Base-by-base conservation (phyloP, 805 yeast species). In the Wickerhamiella australiensis region DNA sequence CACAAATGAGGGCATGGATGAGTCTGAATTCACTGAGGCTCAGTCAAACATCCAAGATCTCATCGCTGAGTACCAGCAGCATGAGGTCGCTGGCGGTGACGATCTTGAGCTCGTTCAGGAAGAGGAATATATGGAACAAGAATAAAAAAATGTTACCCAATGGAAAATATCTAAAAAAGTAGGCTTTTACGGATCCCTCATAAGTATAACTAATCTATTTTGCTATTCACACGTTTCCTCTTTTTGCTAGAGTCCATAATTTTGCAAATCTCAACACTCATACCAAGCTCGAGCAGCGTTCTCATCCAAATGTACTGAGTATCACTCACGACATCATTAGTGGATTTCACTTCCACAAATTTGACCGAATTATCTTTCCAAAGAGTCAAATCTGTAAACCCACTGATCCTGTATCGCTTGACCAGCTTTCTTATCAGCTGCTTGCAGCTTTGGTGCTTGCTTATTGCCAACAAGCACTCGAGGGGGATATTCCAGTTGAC, bases 1-100 rank as follows among this genome's bases (percentile, higher is more conserved):
- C 71, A 83, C 94, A 13, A 77, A 82, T 58, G 96, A 87, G 69
- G 96, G 96, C 71, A 88, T 87, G 96, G 96, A 87, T 61, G 94
- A 83, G 70, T 76, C 81, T 75, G 96, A 87, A 71, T 87, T 87
- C 69, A 78, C 87, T 52, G 96, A 87, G 71, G 96, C 96, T 49
- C 94, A 85, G 70, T 80, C 94, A 51, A 85, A 87, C 67, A 81
- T 87, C 86, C 78, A 79, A 59, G 96, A 88, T 68, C 75, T 87
- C 62, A 90, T 87, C 49, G 79, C 80, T 62, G 96, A 87, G 69
- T 80, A 87, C 66, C 94, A 86, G 72, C 96, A 87, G 71, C 86
- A 88, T 72, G 95, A 87, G 73, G 78, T 81, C 50, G 74, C 77
- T 51, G 92, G 80, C 57, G 85, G 82, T 52, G 94, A 82, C 55